Evolutionary conservation across 768 basidiomycete genomes (phyloP).

Genomic region (Hericium coralloides): DNA sequence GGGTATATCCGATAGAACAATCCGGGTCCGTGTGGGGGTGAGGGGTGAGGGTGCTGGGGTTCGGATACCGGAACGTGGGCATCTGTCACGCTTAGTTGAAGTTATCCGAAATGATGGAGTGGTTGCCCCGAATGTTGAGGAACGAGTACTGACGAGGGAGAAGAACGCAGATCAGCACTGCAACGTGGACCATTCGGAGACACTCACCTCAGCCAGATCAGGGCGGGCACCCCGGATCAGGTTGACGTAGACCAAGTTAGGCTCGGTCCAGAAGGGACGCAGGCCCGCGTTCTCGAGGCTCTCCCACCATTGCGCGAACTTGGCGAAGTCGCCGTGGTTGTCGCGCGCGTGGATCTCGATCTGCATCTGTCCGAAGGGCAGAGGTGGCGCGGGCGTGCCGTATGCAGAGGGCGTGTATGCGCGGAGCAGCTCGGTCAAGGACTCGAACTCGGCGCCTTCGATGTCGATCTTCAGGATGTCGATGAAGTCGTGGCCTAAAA

Average conservation of each 20-base stretch:
- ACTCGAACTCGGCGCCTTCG: constrained; percentile 40
- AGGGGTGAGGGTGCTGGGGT: too few species aligned
- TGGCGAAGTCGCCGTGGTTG: constrained; percentile 7
- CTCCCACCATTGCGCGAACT: constrained; percentile 36
- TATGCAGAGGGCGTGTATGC: constrained; percentile 25
- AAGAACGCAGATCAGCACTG: not conserved
- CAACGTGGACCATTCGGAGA: not conserved
- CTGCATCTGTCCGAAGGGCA: constrained; percentile 40
- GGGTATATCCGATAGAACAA: too few species aligned
- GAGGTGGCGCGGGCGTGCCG: not conserved
- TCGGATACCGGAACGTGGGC: too few species aligned
- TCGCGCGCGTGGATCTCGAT: constrained; percentile 33
- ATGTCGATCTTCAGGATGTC: constrained; percentile 39
- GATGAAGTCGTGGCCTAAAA: constrained; percentile 24
- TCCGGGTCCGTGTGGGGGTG: too few species aligned
- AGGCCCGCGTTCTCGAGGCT: constrained; percentile 37
- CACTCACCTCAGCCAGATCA: constrained; percentile 23
- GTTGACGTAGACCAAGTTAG: constrained; percentile 26
- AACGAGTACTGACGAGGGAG: constrained; percentile 22
- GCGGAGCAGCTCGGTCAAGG: constrained; percentile 30
- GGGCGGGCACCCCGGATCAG: constrained; percentile 17
- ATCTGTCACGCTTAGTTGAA: not conserved
- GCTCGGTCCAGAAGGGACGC: constrained; percentile 38
- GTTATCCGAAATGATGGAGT: not conserved
- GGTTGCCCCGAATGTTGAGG: constrained; percentile 21